A percentile compares a stretch with the other conserved stretches of the same genome.
Conservation (phyloP, 2,329 filamentous ascomycete genomes). For the Calonectria crousiana region DNA sequence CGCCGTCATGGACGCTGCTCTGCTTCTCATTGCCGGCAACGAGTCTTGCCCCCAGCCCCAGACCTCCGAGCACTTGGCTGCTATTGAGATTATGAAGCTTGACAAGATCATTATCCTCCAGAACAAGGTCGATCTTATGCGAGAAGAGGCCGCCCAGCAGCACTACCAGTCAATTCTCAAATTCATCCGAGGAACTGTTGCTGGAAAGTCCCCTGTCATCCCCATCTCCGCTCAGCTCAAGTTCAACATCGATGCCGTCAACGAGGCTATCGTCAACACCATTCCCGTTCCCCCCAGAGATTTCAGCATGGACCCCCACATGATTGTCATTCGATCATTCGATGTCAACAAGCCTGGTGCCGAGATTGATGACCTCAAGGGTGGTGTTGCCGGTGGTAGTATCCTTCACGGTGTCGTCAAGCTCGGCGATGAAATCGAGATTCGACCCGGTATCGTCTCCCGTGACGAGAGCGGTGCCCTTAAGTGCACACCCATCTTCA, state of each 20-base stretch:
- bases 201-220: slow-evolving; percentile 93
- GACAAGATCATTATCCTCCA: slow-evolving; percentile 99
- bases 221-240: slow-evolving; percentile 98
- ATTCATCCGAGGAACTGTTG: slow-evolving; percentile 97
- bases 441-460: slow-evolving; percentile 97
- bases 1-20: slow-evolving; percentile 98
- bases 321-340: slow-evolving; percentile 99
- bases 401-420: slow-evolving; percentile 98
- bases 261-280: slow-evolving; percentile 94
- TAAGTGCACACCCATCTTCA: slow-evolving; percentile 97
- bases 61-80: slow-evolving; percentile 97
- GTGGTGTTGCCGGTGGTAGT: slow-evolving; percentile 96
- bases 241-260: slow-evolving; percentile 99
- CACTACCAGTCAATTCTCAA: slow-evolving; percentile 98
- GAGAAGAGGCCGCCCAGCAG: slow-evolving; percentile 91
- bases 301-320: slow-evolving; percentile 92
- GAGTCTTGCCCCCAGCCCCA: slow-evolving; percentile 98
- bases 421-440: slow-evolving; percentile 98
- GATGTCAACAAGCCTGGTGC: slow-evolving; percentile 99
- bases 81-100: slow-evolving; percentile 99
- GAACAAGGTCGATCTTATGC: slow-evolving; percentile 99
- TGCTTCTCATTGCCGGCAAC: slow-evolving; percentile 97
- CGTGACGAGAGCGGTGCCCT: slow-evolving; percentile 94
- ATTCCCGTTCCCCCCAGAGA: slow-evolving; percentile 93
- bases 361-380: slow-evolving; percentile 98